Base-by-base conservation (phyloP, 371 early-diverging fungal species). In the Choanephora cucurbitarum region DNA sequence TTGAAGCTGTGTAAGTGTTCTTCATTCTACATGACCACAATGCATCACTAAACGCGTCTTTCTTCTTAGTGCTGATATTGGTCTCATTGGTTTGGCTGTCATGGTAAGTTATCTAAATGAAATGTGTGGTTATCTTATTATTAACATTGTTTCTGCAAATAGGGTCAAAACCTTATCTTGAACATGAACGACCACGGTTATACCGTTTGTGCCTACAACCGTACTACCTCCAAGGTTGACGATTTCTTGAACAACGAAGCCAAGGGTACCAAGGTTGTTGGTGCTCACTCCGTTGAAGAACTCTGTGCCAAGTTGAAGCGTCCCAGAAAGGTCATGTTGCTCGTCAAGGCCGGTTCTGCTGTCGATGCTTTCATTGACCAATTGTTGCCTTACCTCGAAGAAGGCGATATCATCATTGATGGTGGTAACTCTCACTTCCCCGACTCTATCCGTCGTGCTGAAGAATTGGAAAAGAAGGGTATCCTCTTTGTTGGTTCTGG, bases 381-480 rank as follows among this genome's bases (percentile, higher is more conserved):
- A 69, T 79, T 98, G 62, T 65, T 92, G 42, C 94, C 93, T 34
- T 80, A 81, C 80, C 78, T 99, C 45, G 91, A 91, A 66, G 57
- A 81, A 60, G 95, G 96, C 31, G 99, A 99, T 75, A 91, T 98
- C 70, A 92, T 99, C 64, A 96, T 99, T 64, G 99, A 99, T 77
- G 97, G 98, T 69, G 99, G 99, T 60, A 99, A 99, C 88, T 98
- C 98, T 33, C 95, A 97, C 84, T 99, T 88, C 86, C 94, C 96
- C 52, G 99, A 99, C 77, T 90, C 97, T 56, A 91, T 93, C 58
- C 91, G 97, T 65, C 90, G 99, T 67, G 79, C 83, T 71, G 84
- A 89, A 71, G 83, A 93, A 48, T 80, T 96, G 62, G 90, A 93
- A 67, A 77, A 77, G 64, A 91, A 94, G 83, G 94, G 93, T 58